Base-by-base conservation (phyloP, 139 green algal genomes). In the Pseudopediastrum boryanum region DNA sequence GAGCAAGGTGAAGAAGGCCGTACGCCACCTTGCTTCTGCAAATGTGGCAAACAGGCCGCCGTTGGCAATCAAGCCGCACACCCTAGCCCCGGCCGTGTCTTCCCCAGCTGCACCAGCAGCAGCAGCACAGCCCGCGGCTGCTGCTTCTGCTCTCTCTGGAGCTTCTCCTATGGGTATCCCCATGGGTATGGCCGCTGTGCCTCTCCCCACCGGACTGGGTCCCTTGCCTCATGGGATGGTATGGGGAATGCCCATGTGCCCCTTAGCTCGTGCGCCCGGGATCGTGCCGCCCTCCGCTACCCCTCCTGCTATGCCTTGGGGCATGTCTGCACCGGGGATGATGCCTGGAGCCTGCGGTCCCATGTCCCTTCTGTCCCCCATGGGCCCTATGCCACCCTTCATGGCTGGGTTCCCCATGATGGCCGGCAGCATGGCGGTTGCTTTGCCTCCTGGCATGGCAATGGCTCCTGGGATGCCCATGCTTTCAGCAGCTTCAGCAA, bases 181-280 rank as follows among this genome's bases (percentile, higher is more conserved):
- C 2, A 23, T n/a, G 1, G 59, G 59, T 44, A 21, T 80, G 19
- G 31, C 58, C 16, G 31, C 31, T 6, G 59, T 80, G 31, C 73
- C 73, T 3, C 31, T 80, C 6, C 73, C 73, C 16, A 71, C 59
- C 3, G 73, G 73, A 1, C 73, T 80, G 1, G 73, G 59, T 2
- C 29, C 58, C 33, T 44, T 80, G 43, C 73, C 73, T 10, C 58
- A 62, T 23, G 73, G 73, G 13, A 80, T 80, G 73, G 73, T 80
- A 3, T 80, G 73, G 73, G 73, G 73, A 9, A 80, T 80, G 73
- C 73, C 73, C 35, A 80, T 80, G 73, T 78, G 71, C 71, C 73
- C 73, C 10, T 44, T 80, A 21, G 73, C 43, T 35, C 73, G 73
- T 19, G 73, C 73, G 31, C 73, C 73, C 25, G 73, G 73, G 59